Evolutionary conservation across 768 basidiomycete species (phyloP).

Genomic region (Floccularia luteovirens): DNA sequence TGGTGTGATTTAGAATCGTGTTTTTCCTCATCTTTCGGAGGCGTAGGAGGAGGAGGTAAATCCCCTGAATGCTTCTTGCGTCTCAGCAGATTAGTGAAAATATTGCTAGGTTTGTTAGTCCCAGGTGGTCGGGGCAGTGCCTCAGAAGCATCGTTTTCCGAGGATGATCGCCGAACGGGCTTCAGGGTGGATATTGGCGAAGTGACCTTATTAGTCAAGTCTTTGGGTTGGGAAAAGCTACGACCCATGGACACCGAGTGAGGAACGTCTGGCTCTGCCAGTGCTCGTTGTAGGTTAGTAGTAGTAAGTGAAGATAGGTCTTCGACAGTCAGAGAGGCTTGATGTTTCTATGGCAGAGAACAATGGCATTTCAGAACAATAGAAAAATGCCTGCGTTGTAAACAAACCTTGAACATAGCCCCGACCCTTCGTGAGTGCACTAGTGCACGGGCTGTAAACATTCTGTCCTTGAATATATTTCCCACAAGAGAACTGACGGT

Average conservation of each 20-base stretch:
- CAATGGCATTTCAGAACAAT: constrained; percentile 14
- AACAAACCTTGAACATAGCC: constrained; percentile 34
- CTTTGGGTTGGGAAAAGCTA: constrained; percentile 5
- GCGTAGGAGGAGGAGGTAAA: constrained; percentile 29
- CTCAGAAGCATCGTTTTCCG: constrained; percentile 20
- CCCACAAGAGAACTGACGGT: background rate
- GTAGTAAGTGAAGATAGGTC: constrained; percentile 34
- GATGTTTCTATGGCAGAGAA: constrained; percentile 26
- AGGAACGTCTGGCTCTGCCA: constrained; percentile 19
- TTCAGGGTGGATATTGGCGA: constrained; percentile 4
- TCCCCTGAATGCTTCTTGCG: constrained; percentile 28
- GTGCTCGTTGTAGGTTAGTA: constrained; percentile 27
- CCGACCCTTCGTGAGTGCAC: constrained; percentile 42
- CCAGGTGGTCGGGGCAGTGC: constrained; percentile 21
- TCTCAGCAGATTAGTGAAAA: constrained; percentile 27
- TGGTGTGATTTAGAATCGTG: constrained; percentile 9
- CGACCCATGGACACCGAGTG: constrained; percentile 8
- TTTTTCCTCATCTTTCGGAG: constrained; percentile 34
- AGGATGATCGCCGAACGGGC: constrained; percentile 13
- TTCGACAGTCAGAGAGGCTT: constrained; percentile 38
- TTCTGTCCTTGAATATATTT: constrained; percentile 3
- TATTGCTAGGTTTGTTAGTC: constrained; percentile 17
- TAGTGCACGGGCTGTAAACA: constrained; percentile 30
- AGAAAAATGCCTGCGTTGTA: constrained; percentile 5
- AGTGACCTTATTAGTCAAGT: too few species aligned